Percentiles rank a stretch among this genome's conserved stretches.
Evolutionary conservation across 2,329 filamentous ascomycete genomes (phyloP).

Genomic region (Bisporella sp.): DNA sequence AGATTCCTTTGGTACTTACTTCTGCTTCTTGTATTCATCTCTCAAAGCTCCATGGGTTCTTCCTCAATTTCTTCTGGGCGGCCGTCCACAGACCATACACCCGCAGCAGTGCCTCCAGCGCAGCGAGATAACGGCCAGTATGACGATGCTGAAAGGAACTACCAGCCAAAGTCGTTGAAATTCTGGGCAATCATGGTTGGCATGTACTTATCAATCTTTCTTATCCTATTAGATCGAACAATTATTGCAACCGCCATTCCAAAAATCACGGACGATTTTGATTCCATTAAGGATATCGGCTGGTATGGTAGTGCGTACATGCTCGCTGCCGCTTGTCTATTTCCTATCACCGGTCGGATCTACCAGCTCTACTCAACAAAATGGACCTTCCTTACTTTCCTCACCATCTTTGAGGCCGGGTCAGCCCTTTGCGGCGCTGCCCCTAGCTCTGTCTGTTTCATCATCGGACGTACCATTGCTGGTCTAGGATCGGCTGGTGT

Average conservation of each 20-base stretch:
- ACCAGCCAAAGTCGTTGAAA: too few species aligned
- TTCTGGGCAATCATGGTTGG: conserved; percentile 6
- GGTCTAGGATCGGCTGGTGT: conserved; percentile 25
- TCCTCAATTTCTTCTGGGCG: too few species aligned
- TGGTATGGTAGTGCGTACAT: conserved; percentile 32
- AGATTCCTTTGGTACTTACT: too few species aligned
- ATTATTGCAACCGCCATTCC: conserved; percentile 29
- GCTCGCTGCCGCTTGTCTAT: conserved; percentile 25
- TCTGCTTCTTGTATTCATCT: too few species aligned
- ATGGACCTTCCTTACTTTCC: conserved; percentile 19
- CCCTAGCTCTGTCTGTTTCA: conserved; percentile 24
- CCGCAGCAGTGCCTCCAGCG: too few species aligned
- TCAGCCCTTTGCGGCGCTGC: conserved; percentile 25
- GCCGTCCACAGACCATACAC: too few species aligned
- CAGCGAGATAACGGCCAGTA: too few species aligned
- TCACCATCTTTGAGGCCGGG: conserved; percentile 27
- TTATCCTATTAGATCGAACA: conserved; percentile 21
- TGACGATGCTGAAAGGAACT: too few species aligned
- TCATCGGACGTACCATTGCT: conserved; percentile 27
- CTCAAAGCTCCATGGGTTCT: too few species aligned
- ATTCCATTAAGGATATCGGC: conserved; percentile 29
- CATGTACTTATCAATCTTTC: conserved; percentile 24
- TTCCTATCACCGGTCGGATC: conserved; percentile 17
- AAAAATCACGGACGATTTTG: conserved; percentile 30
- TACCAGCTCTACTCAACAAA: conserved; percentile 18